Conservation (phyloP, 208 protist genomes). For the Porcisia deanei region DNA sequence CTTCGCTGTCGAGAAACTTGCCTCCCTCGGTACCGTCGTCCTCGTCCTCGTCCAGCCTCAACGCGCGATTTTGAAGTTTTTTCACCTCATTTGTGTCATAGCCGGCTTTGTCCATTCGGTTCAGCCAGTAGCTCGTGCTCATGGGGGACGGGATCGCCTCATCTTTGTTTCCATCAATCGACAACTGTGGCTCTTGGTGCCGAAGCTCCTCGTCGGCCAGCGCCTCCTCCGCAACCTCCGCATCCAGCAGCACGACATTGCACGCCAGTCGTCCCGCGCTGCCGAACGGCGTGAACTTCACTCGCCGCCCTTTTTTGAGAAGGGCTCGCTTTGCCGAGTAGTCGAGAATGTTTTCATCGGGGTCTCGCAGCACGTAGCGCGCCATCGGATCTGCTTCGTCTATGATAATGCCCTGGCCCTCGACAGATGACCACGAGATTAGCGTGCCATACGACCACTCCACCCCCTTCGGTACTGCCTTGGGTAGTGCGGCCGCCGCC, state of each 20-base stretch:
- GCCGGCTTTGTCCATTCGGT: conserved; percentile 79
- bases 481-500: conserved; percentile 1
- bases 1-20: conserved; percentile 81
- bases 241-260: conserved; percentile 67
- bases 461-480: conserved; percentile 34
- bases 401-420: conserved; percentile 86
- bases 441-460: conserved; percentile 69
- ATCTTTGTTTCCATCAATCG: conserved; percentile 67
- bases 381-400: conserved; percentile 40
- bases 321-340: conserved; percentile 47
- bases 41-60: conserved; percentile 70
- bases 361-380: conserved; percentile 85
- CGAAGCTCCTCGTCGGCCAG: conserved; percentile 56
- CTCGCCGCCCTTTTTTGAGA: conserved; percentile 61
- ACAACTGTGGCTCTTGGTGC: conserved; percentile 41
- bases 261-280: conserved; percentile 61
- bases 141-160: conserved; percentile 86
- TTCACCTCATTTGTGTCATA: conserved; percentile 85
- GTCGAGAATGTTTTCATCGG: conserved; percentile 65
- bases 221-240: conserved; percentile 57
- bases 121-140: conserved; percentile 90
- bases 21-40: conserved; percentile 46
- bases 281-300: conserved; percentile 80
- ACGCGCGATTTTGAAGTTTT: conserved; percentile 66
- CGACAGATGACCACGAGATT: conserved; percentile 66